These are phyloP conservation scores for Candida stauntonica DNA, from an alignment of 805 yeast genomes.

Conservation along the genomic window DNA sequence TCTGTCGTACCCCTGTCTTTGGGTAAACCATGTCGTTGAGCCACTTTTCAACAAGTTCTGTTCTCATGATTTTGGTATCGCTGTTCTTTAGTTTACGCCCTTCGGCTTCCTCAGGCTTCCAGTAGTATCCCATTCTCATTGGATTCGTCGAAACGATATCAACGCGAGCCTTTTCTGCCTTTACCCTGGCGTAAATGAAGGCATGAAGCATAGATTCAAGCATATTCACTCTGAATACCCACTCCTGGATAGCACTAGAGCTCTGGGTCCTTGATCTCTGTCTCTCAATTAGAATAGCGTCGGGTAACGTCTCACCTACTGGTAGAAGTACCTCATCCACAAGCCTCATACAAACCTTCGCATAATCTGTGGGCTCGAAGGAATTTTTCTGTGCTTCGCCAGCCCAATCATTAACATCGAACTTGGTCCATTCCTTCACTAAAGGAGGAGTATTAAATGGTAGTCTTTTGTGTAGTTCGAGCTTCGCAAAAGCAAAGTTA, in stretches of 20 bases:
- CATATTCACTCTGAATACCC: constrained; percentile 47
- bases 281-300: constrained; percentile 46
- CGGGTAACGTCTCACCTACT: constrained; percentile 26
- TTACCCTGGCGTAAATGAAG: constrained; percentile 16
- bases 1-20: constrained; percentile 1
- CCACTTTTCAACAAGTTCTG: constrained; percentile 20
- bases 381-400: constrained; percentile 5
- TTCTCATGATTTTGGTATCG: constrained; percentile 17
- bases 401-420: constrained; percentile 26
- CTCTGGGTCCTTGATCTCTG: constrained; percentile 53
- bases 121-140: constrained; percentile 21
- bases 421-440: constrained; percentile 33
- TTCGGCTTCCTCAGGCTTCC: constrained; percentile 17
- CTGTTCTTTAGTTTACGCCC: constrained; percentile 2
- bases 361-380: constrained; percentile 25
- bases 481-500: constrained; percentile 31
- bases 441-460: constrained; percentile 23
- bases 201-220: constrained; percentile 47
- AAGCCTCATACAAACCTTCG: constrained; percentile 22
- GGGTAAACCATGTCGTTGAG: constrained; percentile 9
- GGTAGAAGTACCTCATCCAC: constrained; percentile 27
- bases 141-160: constrained; percentile 21
- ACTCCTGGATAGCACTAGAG: constrained; percentile 42
- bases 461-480: constrained; percentile 23
- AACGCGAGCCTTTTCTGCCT: constrained; percentile 4